phyloP scores from a whole-genome alignment of 2,329 filamentous ascomycete species.

The Phaeosphaeria sp. region DNA sequence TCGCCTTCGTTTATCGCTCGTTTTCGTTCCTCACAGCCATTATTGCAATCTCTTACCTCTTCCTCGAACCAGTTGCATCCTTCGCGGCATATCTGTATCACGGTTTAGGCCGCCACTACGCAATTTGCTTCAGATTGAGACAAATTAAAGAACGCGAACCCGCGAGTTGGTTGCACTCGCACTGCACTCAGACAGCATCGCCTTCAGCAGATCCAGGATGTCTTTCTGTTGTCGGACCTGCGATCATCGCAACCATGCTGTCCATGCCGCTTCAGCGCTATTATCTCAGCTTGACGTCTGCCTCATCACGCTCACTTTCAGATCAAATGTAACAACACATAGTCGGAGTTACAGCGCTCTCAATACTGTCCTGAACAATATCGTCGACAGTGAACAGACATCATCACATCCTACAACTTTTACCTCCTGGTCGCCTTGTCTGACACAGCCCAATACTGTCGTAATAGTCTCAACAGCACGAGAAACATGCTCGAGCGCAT shows the following conservation, averaged over 20 bases:
- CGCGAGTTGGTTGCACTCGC: background rate
- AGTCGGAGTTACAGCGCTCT: constrained; percentile 18
- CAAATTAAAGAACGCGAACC: background rate
- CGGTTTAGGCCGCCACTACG: background rate
- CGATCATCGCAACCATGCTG: constrained; percentile 31
- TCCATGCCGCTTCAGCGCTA: constrained; percentile 13
- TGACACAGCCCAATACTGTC: constrained; percentile 18
- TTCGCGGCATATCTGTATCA: background rate
- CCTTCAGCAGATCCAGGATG: constrained; percentile 6
- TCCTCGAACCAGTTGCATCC: background rate
- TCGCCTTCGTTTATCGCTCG: background rate
- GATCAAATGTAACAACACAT: constrained; percentile 14
- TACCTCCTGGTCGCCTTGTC: constrained; percentile 37
- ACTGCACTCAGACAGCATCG: background rate
- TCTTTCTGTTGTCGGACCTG: constrained; percentile 34
- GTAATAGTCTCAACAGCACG: constrained; percentile 32
- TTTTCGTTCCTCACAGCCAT: background rate
- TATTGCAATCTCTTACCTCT: background rate
- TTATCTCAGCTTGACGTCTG: constrained; percentile 29
- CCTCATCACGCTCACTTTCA: constrained; percentile 33
- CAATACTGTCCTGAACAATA: constrained; percentile 34
- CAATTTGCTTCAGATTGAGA: background rate
- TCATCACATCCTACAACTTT: constrained; percentile 30
- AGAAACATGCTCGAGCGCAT: constrained; percentile 20
- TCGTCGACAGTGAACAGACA: constrained; percentile 31